These are phyloP conservation scores for Barnettozyma pratensis DNA, from an alignment of 805 yeast genomes.

Conservation along the genomic window DNA sequence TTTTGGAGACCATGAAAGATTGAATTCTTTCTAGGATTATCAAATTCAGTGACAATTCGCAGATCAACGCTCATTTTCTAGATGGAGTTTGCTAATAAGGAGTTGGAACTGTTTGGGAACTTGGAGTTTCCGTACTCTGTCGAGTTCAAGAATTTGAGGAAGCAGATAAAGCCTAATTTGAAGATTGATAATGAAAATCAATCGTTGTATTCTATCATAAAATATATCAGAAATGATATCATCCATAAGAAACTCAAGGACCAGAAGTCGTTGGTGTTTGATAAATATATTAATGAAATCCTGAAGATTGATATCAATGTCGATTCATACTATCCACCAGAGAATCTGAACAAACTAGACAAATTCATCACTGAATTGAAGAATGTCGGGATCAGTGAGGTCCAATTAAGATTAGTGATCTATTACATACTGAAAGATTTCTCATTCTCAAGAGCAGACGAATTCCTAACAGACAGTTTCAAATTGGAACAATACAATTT, in stretches of 20 bases:
- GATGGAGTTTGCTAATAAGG: slow-evolving; percentile 2
- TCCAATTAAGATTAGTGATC: slow-evolving; percentile 13
- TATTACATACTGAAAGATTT: slow-evolving; percentile 25
- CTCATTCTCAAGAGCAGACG: slow-evolving; percentile 15
- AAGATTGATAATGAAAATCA: slow-evolving; percentile 16
- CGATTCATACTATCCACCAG: slow-evolving; percentile 21
- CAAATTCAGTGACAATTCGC: background rate
- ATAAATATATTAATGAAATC: slow-evolving; percentile 17
- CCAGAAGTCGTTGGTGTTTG: slow-evolving; percentile 14
- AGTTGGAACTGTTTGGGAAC: slow-evolving; percentile 10
- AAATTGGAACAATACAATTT: slow-evolving; percentile 11
- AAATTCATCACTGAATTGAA: slow-evolving; percentile 11
- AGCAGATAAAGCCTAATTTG: slow-evolving; percentile 17
- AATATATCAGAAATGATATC: slow-evolving; percentile 19
- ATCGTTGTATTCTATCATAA: slow-evolving; percentile 18
- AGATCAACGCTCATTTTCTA: too few relatives aligned
- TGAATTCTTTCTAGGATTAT: background rate
- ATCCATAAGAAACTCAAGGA: slow-evolving; percentile 13
- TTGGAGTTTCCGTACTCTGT: slow-evolving; percentile 20
- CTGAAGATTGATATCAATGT: slow-evolving; percentile 10
- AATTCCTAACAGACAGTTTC: slow-evolving; percentile 6
- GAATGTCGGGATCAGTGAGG: slow-evolving; percentile 3
- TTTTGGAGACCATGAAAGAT: background rate
- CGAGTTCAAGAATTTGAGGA: slow-evolving; percentile 16
- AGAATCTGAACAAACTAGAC: slow-evolving; percentile 15